Percentiles rank a stretch among this genome's conserved stretches.
These are phyloP conservation scores for Raffaelea ambrosiae DNA, from an alignment of 2,329 filamentous ascomycete species.

Conservation along the genomic window DNA sequence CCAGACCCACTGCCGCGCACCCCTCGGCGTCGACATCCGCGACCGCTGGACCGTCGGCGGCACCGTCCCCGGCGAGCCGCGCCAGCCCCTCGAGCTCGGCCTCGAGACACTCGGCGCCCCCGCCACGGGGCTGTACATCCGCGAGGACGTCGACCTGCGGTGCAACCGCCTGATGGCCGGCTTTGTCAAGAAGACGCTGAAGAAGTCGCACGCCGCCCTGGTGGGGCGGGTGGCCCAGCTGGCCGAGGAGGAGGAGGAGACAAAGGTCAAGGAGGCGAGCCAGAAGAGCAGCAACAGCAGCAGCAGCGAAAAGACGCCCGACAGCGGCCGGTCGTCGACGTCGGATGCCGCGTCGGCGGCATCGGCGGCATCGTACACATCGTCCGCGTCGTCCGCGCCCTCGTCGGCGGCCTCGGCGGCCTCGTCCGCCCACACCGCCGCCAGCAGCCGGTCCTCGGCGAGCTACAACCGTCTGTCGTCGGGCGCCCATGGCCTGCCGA, in stretches of 20 bases:
- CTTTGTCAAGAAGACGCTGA: conserved; percentile 78
- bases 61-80: conserved; percentile 60
- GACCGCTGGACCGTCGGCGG: conserved; percentile 72
- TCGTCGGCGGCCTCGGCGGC: no score
- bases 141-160: conserved; percentile 78
- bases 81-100: conserved; percentile 57
- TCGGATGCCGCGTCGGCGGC: no score
- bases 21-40: conserved; percentile 70
- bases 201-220: conserved; percentile 63
- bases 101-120: conserved; percentile 48
- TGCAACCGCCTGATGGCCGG: conserved; percentile 68
- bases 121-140: conserved; percentile 62
- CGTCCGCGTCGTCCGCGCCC: not conserved
- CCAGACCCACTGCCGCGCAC: conserved; percentile 77
- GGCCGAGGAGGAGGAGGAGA: not conserved
- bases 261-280: not conserved
- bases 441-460: no score
- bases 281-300: not conserved
- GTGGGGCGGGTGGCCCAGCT: conserved; percentile 37
- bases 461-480: no score
- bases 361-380: not conserved
- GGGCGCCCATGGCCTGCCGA: no score
- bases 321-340: no score
- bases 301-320: no score
- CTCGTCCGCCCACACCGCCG: no score